Percentiles rank a stretch among this genome's conserved stretches.
Conservation (phyloP, 345 rosid species). For the Dovyalis caffra region DNA sequence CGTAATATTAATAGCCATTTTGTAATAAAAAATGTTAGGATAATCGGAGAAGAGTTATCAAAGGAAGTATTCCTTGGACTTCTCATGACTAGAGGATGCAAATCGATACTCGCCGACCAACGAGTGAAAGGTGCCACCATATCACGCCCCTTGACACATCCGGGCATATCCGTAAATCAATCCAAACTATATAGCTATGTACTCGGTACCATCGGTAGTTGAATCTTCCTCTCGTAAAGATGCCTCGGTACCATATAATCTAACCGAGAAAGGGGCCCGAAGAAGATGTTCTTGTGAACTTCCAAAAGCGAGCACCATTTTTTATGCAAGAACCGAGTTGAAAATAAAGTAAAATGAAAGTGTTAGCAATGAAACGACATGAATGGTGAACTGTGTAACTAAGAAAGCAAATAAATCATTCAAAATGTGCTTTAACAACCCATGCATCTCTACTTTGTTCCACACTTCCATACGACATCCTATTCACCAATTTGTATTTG, state of each 20-base stretch:
- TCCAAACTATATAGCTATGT: neutral
- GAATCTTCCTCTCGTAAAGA: constrained; percentile 49
- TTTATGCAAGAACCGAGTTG: constrained; percentile 50
- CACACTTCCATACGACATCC: neutral
- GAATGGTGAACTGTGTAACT: neutral
- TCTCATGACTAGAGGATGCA: constrained; percentile 80
- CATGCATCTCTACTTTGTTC: neutral
- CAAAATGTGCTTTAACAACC: neutral
- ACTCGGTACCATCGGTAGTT: constrained; percentile 39
- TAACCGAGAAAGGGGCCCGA: constrained; percentile 29
- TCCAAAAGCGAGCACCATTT: constrained; percentile 35
- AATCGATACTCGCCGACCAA: constrained; percentile 84
- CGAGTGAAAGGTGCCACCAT: constrained; percentile 99
- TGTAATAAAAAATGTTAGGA: neutral
- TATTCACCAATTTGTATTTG: neutral
- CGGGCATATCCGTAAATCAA: neutral
- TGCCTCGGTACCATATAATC: constrained; percentile 55
- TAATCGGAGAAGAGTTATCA: neutral
- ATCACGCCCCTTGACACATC: constrained; percentile 68
- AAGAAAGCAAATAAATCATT: neutral
- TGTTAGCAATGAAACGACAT: neutral
- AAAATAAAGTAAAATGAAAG: neutral
- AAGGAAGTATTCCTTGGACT: constrained; percentile 57
- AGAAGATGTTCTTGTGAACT: constrained; percentile 28
- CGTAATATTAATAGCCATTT: neutral